phyloP scores from a whole-genome alignment of 306 rosid species.

The Chamaecrista fasciculata region DNA sequence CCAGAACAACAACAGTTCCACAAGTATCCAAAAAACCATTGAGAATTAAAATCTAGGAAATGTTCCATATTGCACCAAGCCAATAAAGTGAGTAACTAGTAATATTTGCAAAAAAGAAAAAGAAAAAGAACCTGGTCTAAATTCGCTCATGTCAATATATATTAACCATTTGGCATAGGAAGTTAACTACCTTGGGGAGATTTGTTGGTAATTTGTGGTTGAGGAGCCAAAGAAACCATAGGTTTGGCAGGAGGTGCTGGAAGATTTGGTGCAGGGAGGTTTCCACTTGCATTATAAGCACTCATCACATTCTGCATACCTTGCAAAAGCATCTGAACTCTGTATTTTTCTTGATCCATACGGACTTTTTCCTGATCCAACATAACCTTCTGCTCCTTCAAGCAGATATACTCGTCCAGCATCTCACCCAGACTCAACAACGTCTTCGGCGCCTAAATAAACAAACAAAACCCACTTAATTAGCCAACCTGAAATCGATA shows the following conservation, averaged over 20 bases:
- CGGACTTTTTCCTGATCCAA: constrained; percentile 55
- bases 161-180: neutral
- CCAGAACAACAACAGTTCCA: neutral
- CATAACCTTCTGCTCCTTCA: constrained; percentile 74
- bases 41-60: neutral
- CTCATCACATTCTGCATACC: constrained; percentile 61
- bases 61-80: no score
- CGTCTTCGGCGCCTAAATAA: constrained; percentile 64
- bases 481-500: neutral
- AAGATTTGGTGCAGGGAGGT: constrained; percentile 14
- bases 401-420: constrained; percentile 61
- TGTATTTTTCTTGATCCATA: constrained; percentile 62
- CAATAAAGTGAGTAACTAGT: no score
- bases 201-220: constrained; percentile 2
- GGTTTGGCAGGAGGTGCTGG: constrained; percentile 15
- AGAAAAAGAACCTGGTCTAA: no score
- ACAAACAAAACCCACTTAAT: neutral
- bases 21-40: neutral
- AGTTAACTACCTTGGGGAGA: constrained; percentile 57
- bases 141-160: neutral
- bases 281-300: constrained; percentile 44
- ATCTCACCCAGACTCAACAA: constrained; percentile 59
- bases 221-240: constrained; percentile 29
- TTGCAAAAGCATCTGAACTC: constrained; percentile 56
- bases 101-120: no score